phyloP scores from a whole-genome alignment of 305 asterid genomes.

The Rubia balearica region DNA sequence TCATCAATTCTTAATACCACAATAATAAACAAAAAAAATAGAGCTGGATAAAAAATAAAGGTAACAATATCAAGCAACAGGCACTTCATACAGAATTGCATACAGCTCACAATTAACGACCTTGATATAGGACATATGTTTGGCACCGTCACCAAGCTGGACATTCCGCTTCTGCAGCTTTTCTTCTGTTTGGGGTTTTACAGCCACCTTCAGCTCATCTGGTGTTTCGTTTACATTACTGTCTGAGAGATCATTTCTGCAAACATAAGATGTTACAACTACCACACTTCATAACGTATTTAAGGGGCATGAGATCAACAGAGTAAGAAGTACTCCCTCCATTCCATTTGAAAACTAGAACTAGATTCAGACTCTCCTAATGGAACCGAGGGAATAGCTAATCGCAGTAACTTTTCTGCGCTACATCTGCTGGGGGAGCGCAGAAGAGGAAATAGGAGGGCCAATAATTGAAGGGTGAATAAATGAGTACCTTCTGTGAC shows the following conservation, averaged over 20 bases:
- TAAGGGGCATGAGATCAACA: neutral
- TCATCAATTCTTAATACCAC: neutral
- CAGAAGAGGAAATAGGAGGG: neutral
- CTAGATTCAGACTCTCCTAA: neutral
- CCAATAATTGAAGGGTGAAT: conserved; percentile 11
- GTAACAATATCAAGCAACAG: conserved; percentile 3
- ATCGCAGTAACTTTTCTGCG: neutral
- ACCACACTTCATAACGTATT: conserved; percentile 4
- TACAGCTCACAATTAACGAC: conserved; percentile 34
- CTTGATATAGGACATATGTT: conserved; percentile 93
- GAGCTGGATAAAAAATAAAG: neutral
- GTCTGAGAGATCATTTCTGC: conserved; percentile 49
- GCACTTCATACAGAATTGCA: neutral
- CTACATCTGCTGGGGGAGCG: neutral
- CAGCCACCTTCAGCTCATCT: conserved; percentile 39
- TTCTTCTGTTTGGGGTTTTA: conserved; percentile 40
- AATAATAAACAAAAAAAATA: neutral
- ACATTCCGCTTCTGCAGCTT: conserved; percentile 53
- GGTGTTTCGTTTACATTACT: conserved; percentile 38
- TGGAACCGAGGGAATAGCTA: conserved; percentile 2
- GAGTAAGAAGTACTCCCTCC: conserved; percentile 10
- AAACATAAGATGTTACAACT: conserved; percentile 24
- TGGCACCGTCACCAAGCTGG: conserved; percentile 68
- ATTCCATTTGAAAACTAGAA: neutral
- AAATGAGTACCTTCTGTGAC: conserved; percentile 43